These are phyloP conservation scores for Dendrocalamus latiflorus DNA, from an alignment of 202 grass and related monocot genomes.

Conservation along the genomic window DNA sequence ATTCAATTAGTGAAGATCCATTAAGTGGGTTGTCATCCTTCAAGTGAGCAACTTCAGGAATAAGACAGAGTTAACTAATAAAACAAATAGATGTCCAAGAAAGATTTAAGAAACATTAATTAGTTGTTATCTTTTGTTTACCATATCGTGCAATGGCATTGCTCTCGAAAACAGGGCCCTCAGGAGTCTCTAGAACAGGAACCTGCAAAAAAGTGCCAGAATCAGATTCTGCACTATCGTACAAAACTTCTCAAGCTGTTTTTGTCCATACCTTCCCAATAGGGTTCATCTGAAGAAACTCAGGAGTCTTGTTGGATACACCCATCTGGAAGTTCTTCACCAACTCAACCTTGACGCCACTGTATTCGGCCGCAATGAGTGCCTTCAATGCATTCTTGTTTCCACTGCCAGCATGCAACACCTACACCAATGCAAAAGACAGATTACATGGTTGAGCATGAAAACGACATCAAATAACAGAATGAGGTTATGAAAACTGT, in stretches of 20 bases:
- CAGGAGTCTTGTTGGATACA: constrained; percentile 64
- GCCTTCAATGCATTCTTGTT: constrained; percentile 84
- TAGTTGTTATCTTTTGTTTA: constrained; percentile 10
- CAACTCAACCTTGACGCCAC: constrained; percentile 49
- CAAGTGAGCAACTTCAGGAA: constrained; percentile 51
- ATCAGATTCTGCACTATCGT: neutral
- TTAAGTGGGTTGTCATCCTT: constrained; percentile 66
- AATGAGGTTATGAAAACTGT: neutral
- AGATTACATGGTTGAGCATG: neutral
- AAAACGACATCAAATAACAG: neutral
- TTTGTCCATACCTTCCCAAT: constrained; percentile 53
- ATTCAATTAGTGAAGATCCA: constrained; percentile 75
- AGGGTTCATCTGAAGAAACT: constrained; percentile 84
- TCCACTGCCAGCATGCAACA: constrained; percentile 20
- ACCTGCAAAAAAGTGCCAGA: constrained; percentile 22
- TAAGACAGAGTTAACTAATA: constrained; percentile 1
- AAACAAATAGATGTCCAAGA: neutral
- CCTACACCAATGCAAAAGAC: neutral
- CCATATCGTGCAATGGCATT: constrained; percentile 79
- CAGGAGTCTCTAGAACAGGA: constrained; percentile 74
- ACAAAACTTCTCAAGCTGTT: neutral
- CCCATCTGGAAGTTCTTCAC: no score
- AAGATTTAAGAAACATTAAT: neutral
- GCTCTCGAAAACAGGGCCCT: constrained; percentile 72
- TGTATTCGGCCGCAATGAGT: constrained; percentile 75